Evolutionary conservation across 2,329 filamentous ascomycete species (phyloP), one percentile per base, ranked within the genome.

Genomic region (Tolypocladium tropicale): DNA sequence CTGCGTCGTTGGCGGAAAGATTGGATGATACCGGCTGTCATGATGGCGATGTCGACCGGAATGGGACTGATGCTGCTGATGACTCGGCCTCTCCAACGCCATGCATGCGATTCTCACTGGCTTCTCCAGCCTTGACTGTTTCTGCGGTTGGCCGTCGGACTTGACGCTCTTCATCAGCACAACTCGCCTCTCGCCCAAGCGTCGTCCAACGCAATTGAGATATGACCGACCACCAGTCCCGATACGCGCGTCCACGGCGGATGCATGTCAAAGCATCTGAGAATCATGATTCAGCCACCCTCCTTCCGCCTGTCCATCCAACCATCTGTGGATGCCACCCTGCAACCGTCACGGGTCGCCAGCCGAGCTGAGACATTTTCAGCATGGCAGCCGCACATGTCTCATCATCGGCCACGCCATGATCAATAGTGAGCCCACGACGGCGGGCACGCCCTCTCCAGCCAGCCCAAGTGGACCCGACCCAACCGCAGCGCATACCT

Each of bases 1-100:
- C 53, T 73, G 54, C 78, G 83, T 61, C 67, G n/a, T 85, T 5
- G 81, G 78, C 4, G 81, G 82, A 2, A 76, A 70, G 52, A 65
- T 74, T n/a, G n/a, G n/a, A n/a, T n/a, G n/a, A n/a, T n/a, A n/a
- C 9, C n/a, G 16, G 36, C 37, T n/a, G n/a, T n/a, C 10, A 2
- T 12, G 9, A 32, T 28, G 14, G 21, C 10, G n/a, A n/a, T n/a
- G n/a, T n/a, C n/a, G n/a, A n/a, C n/a, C n/a, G n/a, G n/a, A n/a
- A n/a, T n/a, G n/a, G n/a, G n/a, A n/a, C 28, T 7, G 18, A 21
- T 12, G 6, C n/a, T 50, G 46, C 6, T 7, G 3, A n/a, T 4
- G 28, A 32, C 4, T n/a, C 28, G 16, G 28, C 28, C 12, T n/a
- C 28, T 49, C 46, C 11, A 1, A 28, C 18, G 6, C 18, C 14